Evolutionary conservation across 129 eudicot genomes (phyloP), one percentile per base, ranked within the genome.

Genomic region (Solidago caesia): DNA sequence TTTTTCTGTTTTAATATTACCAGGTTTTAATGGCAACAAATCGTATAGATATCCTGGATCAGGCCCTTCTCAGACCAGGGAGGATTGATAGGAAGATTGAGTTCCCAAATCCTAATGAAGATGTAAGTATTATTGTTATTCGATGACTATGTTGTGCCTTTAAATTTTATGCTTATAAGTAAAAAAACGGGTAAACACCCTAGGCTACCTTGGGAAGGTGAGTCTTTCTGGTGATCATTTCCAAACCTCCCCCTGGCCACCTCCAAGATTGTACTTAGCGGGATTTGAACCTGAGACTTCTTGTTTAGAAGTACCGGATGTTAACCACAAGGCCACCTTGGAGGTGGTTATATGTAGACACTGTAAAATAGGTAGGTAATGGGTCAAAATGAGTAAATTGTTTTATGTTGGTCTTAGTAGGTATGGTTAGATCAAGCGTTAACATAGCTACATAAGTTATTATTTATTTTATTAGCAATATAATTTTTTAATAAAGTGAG

Each of bases 1-100:
- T 47, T 7, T 15, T 59, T 14, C 27, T 67, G 44, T 45, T 70
- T 15, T 43, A 15, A 75, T 45, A 70, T 67, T 69, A 10, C 12
- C 66, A 82, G 85, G 85, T 77, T 67, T 44, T 82, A 79, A 82
- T 82, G 85, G 85, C 82, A 29, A 77, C 82, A 33, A 82, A 82
- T 12, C 76, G 82, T 47, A 77, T 82, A 15, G 86, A 77, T 47
- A 82, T 73, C 60, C 44, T 82, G 74, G 86, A 82, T 57, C 76
- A 82, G 39, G 86, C 82, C 43, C 80, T 82, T 46, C 79, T 82
- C n/a, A 73, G 86, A 72, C 85, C 85, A 25, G 82, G 85, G 6
- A 63, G 85, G 62, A 77, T 82, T 29, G 82, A 77, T 45, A 82
- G 82, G 73, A 82, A 73, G 44, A 82, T 77, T 62, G 80, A 82